Percentiles rank a stretch among this genome's conserved stretches.
phyloP scores from a whole-genome alignment of 371 early-diverging fungal genomes.

The Lichtheimia hyalospora region DNA sequence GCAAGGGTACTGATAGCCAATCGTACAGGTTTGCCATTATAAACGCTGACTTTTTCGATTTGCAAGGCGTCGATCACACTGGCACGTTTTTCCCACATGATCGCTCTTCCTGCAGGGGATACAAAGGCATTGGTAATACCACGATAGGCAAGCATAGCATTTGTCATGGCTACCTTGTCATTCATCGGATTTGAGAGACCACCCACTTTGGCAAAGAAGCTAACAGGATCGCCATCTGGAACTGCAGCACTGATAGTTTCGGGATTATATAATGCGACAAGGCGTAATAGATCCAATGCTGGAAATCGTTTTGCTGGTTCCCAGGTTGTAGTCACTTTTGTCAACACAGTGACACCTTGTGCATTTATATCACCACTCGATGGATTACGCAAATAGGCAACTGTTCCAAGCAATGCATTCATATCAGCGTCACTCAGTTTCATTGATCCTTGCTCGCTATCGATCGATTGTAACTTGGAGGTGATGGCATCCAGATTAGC shows the following conservation, averaged over 20 bases:
- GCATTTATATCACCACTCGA: conserved; percentile 11
- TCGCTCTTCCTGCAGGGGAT: conserved; percentile 33
- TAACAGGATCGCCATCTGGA: conserved; percentile 18
- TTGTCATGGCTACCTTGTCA: conserved; percentile 53
- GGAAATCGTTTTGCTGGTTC: conserved; percentile 76
- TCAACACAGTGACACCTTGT: conserved; percentile 30
- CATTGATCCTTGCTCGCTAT: conserved; percentile 27
- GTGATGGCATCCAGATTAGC: conserved; percentile 74
- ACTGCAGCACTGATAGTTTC: conserved; percentile 17
- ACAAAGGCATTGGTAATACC: conserved; percentile 64
- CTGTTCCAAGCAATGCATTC: conserved; percentile 27
- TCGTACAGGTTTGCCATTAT: conserved; percentile 28
- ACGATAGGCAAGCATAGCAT: conserved; percentile 71
- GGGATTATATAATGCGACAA: conserved; percentile 59
- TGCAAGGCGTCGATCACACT: conserved; percentile 25
- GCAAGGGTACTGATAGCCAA: conserved; percentile 41
- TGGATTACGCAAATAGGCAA: conserved; percentile 43
- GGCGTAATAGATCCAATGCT: conserved; percentile 82
- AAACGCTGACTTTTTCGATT: conserved; percentile 26
- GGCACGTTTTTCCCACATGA: conserved; percentile 35
- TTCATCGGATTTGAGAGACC: conserved; percentile 12
- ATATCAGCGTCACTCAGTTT: conserved; percentile 40
- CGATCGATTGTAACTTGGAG: conserved; percentile 73
- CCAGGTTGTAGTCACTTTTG: conserved; percentile 57
- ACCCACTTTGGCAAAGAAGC: conserved; percentile 35